phyloP scores from a whole-genome alignment of 768 basidiomycete species.

The Lentinula aciculospora region DNA sequence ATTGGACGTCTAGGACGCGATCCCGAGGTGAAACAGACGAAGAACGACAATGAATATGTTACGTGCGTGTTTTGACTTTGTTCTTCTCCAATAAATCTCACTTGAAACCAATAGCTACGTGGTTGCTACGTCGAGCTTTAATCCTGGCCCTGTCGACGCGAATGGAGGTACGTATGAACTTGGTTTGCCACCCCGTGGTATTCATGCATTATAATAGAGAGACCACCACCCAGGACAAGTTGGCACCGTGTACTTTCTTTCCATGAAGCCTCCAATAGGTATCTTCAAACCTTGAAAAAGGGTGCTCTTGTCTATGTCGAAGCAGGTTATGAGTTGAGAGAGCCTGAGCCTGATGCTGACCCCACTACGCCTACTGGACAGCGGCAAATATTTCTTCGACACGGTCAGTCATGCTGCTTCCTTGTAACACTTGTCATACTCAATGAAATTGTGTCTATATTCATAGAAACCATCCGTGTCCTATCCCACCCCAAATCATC shows the following conservation, averaged over 20 bases:
- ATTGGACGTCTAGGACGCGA: conserved; percentile 69
- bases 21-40: conserved; percentile 65
- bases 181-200: not conserved
- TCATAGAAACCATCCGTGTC: conserved; percentile 50
- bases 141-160: conserved; percentile 48
- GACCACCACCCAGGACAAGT: conserved; percentile 46
- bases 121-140: conserved; percentile 67
- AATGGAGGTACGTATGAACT: conserved; percentile 48
- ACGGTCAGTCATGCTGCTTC: conserved; percentile 43
- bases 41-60: conserved; percentile 73
- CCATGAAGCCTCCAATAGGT: conserved; percentile 52
- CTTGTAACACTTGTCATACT: conserved; percentile 5
- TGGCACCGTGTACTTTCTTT: conserved; percentile 81
- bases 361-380: conserved; percentile 64
- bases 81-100: not conserved
- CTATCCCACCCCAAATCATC: conserved; percentile 26
- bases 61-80: conserved; percentile 38
- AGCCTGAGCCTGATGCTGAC: conserved; percentile 63
- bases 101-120: conserved; percentile 47
- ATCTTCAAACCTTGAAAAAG: conserved; percentile 58
- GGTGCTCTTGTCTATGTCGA: conserved; percentile 80
- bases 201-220: conserved; percentile 33
- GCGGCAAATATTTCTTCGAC: conserved; percentile 77
- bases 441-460: conserved; percentile 8
- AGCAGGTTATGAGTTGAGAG: conserved; percentile 69